Evolutionary conservation across 768 basidiomycete species (phyloP).

Genomic region (Psilocybe azurescens): DNA sequence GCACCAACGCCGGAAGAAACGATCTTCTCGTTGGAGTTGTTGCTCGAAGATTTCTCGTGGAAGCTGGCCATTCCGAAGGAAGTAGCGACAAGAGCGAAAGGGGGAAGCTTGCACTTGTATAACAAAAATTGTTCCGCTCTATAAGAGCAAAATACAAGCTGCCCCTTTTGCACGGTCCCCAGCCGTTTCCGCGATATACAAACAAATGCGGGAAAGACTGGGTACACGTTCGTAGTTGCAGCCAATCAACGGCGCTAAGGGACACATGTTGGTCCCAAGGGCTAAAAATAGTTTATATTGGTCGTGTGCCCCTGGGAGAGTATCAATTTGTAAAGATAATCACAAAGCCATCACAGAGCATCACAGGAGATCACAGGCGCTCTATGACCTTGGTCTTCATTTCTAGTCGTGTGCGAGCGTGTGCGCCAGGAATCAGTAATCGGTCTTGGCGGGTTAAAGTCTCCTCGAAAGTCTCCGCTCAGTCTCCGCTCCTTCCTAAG

Average conservation of each 20-base stretch:
- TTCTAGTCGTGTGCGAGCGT: not conserved
- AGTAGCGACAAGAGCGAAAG: conserved; percentile 8
- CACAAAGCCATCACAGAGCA: not conserved
- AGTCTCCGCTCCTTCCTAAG: not conserved
- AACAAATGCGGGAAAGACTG: conserved; percentile 1
- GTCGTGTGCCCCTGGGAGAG: conserved; percentile 9
- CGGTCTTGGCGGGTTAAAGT: not conserved
- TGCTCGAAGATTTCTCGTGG: conserved; percentile 45
- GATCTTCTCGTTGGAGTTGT: conserved; percentile 35
- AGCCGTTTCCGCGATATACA: too few species aligned
- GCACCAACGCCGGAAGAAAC: conserved; percentile 28
- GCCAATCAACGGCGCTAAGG: conserved; percentile 31
- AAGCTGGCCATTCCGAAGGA: conserved; percentile 35
- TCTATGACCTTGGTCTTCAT: not conserved
- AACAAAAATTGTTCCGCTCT: conserved; percentile 2
- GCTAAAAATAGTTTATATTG: conserved; percentile 17
- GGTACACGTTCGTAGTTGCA: conserved; percentile 37
- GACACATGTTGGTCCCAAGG: conserved; percentile 18
- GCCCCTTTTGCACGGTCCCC: not conserved
- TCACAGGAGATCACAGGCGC: too few species aligned
- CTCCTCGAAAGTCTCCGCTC: too few species aligned
- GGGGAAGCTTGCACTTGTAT: conserved; percentile 5
- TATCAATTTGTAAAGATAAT: not conserved
- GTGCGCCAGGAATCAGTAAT: not conserved
- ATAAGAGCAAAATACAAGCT: conserved; percentile 6